These are phyloP conservation scores for Candida rishiriensis DNA, from an alignment of 805 yeast species.

Conservation along the genomic window DNA sequence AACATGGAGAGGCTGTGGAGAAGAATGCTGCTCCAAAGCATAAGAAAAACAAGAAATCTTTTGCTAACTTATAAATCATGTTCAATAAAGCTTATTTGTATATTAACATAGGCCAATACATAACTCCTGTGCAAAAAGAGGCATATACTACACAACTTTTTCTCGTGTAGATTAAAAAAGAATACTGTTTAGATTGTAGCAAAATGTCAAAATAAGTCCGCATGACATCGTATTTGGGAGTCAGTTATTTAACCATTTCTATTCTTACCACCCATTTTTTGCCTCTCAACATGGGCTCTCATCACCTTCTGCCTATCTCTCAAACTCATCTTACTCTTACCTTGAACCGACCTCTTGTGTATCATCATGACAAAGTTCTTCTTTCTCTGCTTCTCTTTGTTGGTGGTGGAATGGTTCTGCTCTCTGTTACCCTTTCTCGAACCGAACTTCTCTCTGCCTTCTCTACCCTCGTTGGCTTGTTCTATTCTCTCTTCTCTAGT, in stretches of 20 bases:
- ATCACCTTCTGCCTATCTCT: constrained; percentile 86
- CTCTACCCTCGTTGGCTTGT: constrained; percentile 83
- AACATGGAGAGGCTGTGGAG: background rate
- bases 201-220: too few relatives aligned
- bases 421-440: constrained; percentile 78
- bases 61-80: too few relatives aligned
- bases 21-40: constrained; percentile 1
- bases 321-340: constrained; percentile 84
- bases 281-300: constrained; percentile 82
- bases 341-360: constrained; percentile 91
- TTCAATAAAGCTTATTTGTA: too few relatives aligned
- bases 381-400: constrained; percentile 93
- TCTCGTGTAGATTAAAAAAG: too few relatives aligned
- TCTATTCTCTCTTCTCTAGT: constrained; percentile 88
- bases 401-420: constrained; percentile 84
- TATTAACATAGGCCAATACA: background rate
- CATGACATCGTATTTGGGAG: too few relatives aligned
- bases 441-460: constrained; percentile 87
- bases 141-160: too few relatives aligned
- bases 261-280: constrained; percentile 60
- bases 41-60: constrained; percentile 1
- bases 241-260: too few relatives aligned
- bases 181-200: too few relatives aligned
- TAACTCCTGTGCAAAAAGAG: too few relatives aligned
- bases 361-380: constrained; percentile 99